These are phyloP conservation scores for Sphaerosporella brunnea DNA, from an alignment of 495 filamentous ascomycete genomes.

Conservation along the genomic window DNA sequence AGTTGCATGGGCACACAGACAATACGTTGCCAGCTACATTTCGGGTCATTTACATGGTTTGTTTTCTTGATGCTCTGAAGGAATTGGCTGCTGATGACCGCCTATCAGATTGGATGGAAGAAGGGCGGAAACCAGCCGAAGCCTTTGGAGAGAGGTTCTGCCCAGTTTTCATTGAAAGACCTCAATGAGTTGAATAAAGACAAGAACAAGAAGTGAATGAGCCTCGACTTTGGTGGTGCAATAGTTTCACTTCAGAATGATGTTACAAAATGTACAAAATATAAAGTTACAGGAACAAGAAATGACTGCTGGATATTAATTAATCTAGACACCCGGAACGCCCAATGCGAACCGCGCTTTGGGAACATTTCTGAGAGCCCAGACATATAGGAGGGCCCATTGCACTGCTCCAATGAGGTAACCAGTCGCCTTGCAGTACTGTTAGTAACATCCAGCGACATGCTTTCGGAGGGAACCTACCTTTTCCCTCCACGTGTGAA, in stretches of 20 bases:
- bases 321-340: constrained; percentile 17
- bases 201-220: constrained; percentile 25
- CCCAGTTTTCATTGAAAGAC: constrained; percentile 66
- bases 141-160: constrained; percentile 67
- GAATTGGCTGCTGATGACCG: constrained; percentile 1
- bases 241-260: not conserved
- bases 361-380: constrained; percentile 12
- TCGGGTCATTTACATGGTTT: constrained; percentile 29
- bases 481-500: constrained; percentile 98
- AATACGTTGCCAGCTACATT: constrained; percentile 34
- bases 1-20: constrained; percentile 49
- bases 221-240: too few relatives aligned
- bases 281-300: not conserved
- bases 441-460: constrained; percentile 7
- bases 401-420: constrained; percentile 13
- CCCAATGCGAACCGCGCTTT: constrained; percentile 9
- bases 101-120: constrained; percentile 99
- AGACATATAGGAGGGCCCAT: constrained; percentile 20
- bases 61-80: constrained; percentile 40
- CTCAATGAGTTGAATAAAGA: constrained; percentile 47
- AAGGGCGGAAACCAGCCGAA: constrained; percentile 57
- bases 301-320: not conserved
- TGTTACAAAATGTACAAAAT: not conserved
- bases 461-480: constrained; percentile 29
- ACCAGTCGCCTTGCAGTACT: constrained; percentile 15